Conservation (phyloP, 352 stramenopile genomes). For the Globisporangium mamillatum region DNA sequence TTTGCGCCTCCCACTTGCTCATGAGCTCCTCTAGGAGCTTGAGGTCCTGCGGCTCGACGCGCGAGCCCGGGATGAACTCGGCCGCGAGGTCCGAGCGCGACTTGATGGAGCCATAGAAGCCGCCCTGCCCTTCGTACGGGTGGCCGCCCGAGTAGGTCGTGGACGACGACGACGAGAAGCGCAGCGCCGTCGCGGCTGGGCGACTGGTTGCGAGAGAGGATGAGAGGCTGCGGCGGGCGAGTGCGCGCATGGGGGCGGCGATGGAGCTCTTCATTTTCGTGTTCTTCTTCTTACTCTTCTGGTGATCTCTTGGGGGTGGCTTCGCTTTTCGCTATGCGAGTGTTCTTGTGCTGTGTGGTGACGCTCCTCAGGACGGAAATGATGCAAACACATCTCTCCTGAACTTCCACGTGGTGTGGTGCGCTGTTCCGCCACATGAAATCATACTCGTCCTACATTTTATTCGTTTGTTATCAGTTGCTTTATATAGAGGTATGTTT, state of each 20-base stretch:
- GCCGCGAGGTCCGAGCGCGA: conserved; percentile 65
- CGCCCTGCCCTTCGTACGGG: conserved; percentile 84
- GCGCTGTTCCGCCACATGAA: background rate
- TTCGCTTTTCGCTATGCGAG: background rate
- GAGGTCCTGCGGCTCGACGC: conserved; percentile 63
- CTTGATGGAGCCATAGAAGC: conserved; percentile 88
- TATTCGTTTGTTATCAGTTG: too few species aligned
- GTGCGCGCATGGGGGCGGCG: background rate
- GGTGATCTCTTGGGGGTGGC: background rate
- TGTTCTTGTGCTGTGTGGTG: background rate
- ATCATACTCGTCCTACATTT: background rate
- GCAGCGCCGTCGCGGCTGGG: background rate
- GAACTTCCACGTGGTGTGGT: conserved; percentile 3
- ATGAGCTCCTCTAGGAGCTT: conserved; percentile 59
- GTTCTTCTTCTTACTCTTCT: background rate
- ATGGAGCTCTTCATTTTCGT: conserved; percentile 3
- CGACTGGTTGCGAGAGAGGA: background rate
- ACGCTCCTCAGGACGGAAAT: too few species aligned
- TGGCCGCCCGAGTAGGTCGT: conserved; percentile 90
- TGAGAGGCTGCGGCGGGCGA: background rate
- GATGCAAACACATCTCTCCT: too few species aligned
- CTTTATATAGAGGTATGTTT: too few species aligned
- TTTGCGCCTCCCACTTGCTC: conserved; percentile 45
- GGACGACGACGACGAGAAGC: conserved; percentile 22
- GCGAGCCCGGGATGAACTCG: conserved; percentile 61